Conservation (phyloP, 202 grass and related monocot genomes). For the Cymbopogon flexuosus region DNA sequence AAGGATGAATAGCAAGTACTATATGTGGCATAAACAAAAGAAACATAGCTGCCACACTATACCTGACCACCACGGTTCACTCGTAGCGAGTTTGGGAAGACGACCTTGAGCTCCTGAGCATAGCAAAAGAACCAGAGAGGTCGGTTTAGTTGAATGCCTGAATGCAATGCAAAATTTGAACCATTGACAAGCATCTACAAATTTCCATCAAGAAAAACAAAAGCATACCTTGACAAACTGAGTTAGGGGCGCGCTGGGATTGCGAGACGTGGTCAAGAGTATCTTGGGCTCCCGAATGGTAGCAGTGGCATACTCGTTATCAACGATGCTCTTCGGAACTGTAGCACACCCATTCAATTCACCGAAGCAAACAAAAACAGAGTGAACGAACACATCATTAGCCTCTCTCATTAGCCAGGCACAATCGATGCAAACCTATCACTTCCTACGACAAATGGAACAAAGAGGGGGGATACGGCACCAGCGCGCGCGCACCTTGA, state of each 20-base stretch:
- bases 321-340: constrained; percentile 66
- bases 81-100: constrained; percentile 86
- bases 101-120: constrained; percentile 77
- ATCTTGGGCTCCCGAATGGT: constrained; percentile 66
- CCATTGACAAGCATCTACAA: not conserved
- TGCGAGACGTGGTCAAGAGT: constrained; percentile 78
- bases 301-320: constrained; percentile 73
- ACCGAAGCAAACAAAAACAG: not conserved
- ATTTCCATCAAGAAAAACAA: not conserved
- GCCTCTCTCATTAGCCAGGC: not conserved
- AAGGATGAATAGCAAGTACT: not conserved
- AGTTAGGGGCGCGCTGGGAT: constrained; percentile 63
- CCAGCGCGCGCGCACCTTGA: constrained; percentile 28
- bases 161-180: not conserved
- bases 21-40: not conserved
- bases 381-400: not conserved
- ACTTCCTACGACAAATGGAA: not conserved
- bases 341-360: not conserved
- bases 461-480: not conserved
- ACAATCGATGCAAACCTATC: not conserved
- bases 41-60: not conserved
- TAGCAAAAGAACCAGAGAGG: constrained; percentile 1
- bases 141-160: not conserved
- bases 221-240: constrained; percentile 71
- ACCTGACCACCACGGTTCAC: constrained; percentile 99